Base-by-base conservation (phyloP, 352 stramenopile genomes). In the Phytophthora cactorum region DNA sequence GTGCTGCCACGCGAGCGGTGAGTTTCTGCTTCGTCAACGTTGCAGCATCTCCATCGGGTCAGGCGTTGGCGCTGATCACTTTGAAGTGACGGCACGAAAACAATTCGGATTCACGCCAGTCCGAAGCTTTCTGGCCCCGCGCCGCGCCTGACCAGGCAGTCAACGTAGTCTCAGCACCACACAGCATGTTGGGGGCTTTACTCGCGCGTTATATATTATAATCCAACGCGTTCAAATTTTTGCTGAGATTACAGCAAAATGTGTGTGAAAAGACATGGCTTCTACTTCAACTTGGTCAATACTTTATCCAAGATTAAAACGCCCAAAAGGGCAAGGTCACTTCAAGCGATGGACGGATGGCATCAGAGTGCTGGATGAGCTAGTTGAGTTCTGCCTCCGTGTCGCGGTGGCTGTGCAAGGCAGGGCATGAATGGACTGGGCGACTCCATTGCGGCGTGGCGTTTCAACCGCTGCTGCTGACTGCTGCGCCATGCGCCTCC, bases 221-320 rank as follows among this genome's bases (percentile, higher is more conserved):
- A 12, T 9, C 29, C 31, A 2, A 1, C 12, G 25, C 2, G 17
- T n/a, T 10, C 22, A 62, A 53, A 39, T 2, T 39, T 39, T 39
- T 14, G 34, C 29, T 34, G 29, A 7, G 7, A 34, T 34, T 34
- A 4, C 29, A 34, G 29, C 29, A 34, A 34, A 3, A 34, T 7
- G 29, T 29, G 17, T 47, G 50, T 12, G 49, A 59, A 38, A 51
- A n/a, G 49, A n/a, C 49, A 46, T 22, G 22, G 22, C 22, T 22
- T 22, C 22, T 22, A 52, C 61, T 68, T 68, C 61, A 68, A 69
- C 61, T 69, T 63, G 28, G 2, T 27, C 14, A 17, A 53, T 58
- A 58, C 17, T 38, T 36, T 22, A 44, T 28, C 7, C 14, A 41
- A 59, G 9, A 11, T 59, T 50, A 63, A 56, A 51, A n/a, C 22